Evolutionary conservation across 2,329 filamentous ascomycete species (phyloP), one percentile per base, ranked within the genome.

Genomic region (Aspergillus tamarii): DNA sequence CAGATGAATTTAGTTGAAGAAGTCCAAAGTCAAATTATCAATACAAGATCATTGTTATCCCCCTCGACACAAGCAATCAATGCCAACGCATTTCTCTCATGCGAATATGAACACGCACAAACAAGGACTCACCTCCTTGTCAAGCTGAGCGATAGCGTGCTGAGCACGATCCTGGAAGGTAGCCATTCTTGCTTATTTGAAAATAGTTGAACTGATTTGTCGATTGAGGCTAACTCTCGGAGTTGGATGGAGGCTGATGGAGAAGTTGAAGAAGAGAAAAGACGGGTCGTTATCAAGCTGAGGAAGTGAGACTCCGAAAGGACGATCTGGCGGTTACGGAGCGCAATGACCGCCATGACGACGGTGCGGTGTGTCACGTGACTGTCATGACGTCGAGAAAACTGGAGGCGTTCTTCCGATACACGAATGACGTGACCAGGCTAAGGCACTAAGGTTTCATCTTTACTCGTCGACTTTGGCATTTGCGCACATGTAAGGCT

Each of bases 61-160:
- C 28, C 19, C 19, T n/a, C 12, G 12, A n/a, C 26, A 50, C 26
- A 50, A 19, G 26, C 23, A 50, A 50, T 11, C 23, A 30, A 50
- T 30, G 28, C 48, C 48, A 21, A 32, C 28, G 26, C 19, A 52
- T 8, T n/a, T 52, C 39, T 52, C 28, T 30, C 48, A 21, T 52
- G 12, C n/a, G 46, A 23, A 43, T 45, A 64, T 48, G 58, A 58
- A 71, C 65, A 69, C 67, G 70, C 66, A 65, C 69, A 63, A 64
- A 69, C 64, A 48, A n/a, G 39, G 65, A 68, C 83, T 71, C 77
- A 89, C 87, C 84, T 88, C 86, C 81, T 89, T 89, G 82, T 90
- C 88, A 75, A 90, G 86, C 82, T 89, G 86, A 71, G 85, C 85
- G 72, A 90, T 84, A 70, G 87, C 83, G 77, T 88, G 84, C 80